Evolutionary conservation across 1,284 basidiomycete species (phyloP).

Genomic region (Xanthoconium separans): DNA sequence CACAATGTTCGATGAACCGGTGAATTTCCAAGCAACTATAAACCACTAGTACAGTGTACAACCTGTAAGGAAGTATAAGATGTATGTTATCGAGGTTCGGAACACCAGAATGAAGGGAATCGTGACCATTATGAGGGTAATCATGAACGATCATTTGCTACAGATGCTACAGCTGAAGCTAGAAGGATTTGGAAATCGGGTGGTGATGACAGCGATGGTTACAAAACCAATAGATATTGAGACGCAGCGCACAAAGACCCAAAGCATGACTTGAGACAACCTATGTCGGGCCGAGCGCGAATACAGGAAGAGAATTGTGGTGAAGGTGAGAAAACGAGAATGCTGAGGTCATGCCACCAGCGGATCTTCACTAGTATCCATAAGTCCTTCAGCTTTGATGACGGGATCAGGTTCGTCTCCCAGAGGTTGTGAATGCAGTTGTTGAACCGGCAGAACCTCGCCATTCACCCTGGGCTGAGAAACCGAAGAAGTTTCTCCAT

Average conservation of each 20-base stretch:
- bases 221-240: constrained; percentile 35
- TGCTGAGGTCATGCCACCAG: constrained; percentile 43
- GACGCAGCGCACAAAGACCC: constrained; percentile 22
- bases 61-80: constrained; percentile 37
- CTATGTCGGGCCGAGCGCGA: constrained; percentile 8
- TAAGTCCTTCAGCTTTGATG: constrained; percentile 67
- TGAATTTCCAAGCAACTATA: constrained; percentile 22
- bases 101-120: constrained; percentile 28
- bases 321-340: constrained; percentile 1
- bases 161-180: constrained; percentile 34
- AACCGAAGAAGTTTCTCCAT: constrained; percentile 41
- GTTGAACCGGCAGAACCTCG: constrained; percentile 44
- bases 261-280: constrained; percentile 15
- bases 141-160: constrained; percentile 37
- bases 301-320: constrained; percentile 13
- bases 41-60: constrained; percentile 37
- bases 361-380: constrained; percentile 71
- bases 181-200: constrained; percentile 22
- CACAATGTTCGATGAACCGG: constrained; percentile 39
- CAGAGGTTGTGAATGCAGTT: constrained; percentile 53
- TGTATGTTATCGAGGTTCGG: constrained; percentile 37
- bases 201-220: constrained; percentile 25
- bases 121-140: constrained; percentile 36
- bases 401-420: constrained; percentile 60
- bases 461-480: constrained; percentile 46